These are phyloP conservation scores for Parascedosporium putredinis DNA, from an alignment of 2,329 filamentous ascomycete species.

Conservation along the genomic window DNA sequence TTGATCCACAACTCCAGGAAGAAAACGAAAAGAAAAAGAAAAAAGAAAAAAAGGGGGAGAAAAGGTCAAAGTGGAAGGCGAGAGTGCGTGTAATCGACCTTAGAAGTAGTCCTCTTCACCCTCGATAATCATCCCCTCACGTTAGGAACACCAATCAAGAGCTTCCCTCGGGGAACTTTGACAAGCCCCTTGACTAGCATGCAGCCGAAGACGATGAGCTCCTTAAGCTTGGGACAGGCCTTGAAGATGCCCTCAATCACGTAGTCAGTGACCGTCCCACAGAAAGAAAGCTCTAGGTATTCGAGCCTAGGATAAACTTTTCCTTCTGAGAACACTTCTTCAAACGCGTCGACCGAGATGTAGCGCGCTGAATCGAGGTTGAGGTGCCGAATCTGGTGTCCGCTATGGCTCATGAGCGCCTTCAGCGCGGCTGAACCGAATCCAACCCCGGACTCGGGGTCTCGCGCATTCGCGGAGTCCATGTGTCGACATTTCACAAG, in stretches of 20 bases:
- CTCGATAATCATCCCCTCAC: slow-evolving; percentile 49
- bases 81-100: neutral
- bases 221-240: slow-evolving; percentile 48
- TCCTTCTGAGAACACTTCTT: slow-evolving; percentile 56
- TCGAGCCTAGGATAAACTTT: slow-evolving; percentile 56
- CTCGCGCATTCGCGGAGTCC: slow-evolving; percentile 58
- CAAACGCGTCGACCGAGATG: slow-evolving; percentile 62
- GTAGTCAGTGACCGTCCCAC: slow-evolving; percentile 54
- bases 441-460: slow-evolving; percentile 56
- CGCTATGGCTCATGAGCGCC: slow-evolving; percentile 78
- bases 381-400: slow-evolving; percentile 50
- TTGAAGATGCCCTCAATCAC: slow-evolving; percentile 54
- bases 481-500: slow-evolving; percentile 68
- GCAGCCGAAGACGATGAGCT: slow-evolving; percentile 54
- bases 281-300: slow-evolving; percentile 71
- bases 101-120: slow-evolving; percentile 19
- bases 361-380: slow-evolving; percentile 81
- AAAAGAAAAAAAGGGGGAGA: no score
- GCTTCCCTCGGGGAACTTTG: slow-evolving; percentile 41
- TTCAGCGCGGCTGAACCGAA: slow-evolving; percentile 66
- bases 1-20: no score
- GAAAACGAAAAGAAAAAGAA: no score
- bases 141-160: slow-evolving; percentile 48
- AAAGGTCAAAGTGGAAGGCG: no score
- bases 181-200: slow-evolving; percentile 48